Percentiles rank a stretch among this genome's conserved stretches.
Conservation (phyloP, 2,329 filamentous ascomycete species). For the Diaporthe ilicicola region DNA sequence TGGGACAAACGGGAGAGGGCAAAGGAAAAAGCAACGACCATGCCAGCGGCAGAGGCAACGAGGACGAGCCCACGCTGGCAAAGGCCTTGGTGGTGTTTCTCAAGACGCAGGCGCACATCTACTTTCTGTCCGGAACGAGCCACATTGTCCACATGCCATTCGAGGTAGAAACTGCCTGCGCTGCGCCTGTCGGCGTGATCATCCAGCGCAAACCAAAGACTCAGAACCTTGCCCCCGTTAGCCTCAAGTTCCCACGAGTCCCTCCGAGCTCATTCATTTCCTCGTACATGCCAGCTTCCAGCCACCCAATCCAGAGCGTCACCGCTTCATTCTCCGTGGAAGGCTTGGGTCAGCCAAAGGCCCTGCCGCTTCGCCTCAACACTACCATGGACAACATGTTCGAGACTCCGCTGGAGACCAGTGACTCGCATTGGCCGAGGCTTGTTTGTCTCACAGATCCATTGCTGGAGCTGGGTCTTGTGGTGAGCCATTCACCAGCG, state of each 20-base stretch:
- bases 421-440: constrained; percentile 72
- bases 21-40: constrained; percentile 19
- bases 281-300: constrained; percentile 66
- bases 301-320: constrained; percentile 51
- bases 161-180: constrained; percentile 87
- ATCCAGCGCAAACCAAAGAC: constrained; percentile 79
- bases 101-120: constrained; percentile 91
- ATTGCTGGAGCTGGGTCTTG: constrained; percentile 82
- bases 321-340: constrained; percentile 65
- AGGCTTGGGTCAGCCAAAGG: constrained; percentile 63
- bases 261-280: constrained; percentile 87
- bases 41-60: constrained; percentile 20
- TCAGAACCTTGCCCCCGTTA: constrained; percentile 58
- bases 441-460: constrained; percentile 88
- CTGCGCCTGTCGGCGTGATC: constrained; percentile 83
- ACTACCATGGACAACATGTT: constrained; percentile 66
- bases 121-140: constrained; percentile 86
- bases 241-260: constrained; percentile 66
- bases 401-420: constrained; percentile 61
- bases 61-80: constrained; percentile 48
- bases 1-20: constrained; percentile 21
- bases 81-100: constrained; percentile 89
- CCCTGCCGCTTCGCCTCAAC: constrained; percentile 59
- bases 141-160: constrained; percentile 95
- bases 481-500: constrained; percentile 69